Percentiles rank a stretch among this genome's conserved stretches.
Conservation (phyloP, 345 rosid species). For the Anastatica hierochuntica region DNA sequence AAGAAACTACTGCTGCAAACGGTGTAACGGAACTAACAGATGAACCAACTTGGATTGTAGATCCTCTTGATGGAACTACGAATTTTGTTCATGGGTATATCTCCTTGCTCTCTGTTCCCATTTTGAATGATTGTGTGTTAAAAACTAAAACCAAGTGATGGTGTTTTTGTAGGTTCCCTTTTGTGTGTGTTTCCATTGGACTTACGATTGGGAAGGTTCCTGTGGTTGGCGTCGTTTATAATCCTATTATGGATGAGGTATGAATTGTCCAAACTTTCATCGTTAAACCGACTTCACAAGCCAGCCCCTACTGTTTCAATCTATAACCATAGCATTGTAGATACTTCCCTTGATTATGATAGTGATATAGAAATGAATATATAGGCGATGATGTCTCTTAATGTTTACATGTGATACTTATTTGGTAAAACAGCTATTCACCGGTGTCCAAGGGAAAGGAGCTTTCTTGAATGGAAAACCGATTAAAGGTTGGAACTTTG, state of each 20-base stretch:
- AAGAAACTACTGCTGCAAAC: conserved; percentile 86
- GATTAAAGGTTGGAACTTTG: conserved; percentile 47
- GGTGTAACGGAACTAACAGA: conserved; percentile 73
- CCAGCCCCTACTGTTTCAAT: background rate
- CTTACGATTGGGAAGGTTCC: conserved; percentile 80
- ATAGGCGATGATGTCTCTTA: too few species aligned
- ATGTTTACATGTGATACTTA: background rate
- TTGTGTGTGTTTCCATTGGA: conserved; percentile 89
- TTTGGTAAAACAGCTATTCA: conserved; percentile 49
- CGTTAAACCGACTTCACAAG: too few species aligned
- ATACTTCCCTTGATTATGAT: conserved; percentile 1
- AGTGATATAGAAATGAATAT: too few species aligned
- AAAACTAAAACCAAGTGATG: background rate
- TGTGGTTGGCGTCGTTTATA: conserved; percentile 78
- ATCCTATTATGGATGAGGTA: conserved; percentile 94
- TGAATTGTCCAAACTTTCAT: too few species aligned
- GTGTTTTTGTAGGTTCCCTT: conserved; percentile 54
- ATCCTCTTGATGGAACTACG: conserved; percentile 98
- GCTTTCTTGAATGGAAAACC: conserved; percentile 75
- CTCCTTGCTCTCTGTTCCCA: background rate
- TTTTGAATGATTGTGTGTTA: background rate
- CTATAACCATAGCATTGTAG: background rate
- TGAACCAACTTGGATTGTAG: conserved; percentile 97
- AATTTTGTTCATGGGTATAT: conserved; percentile 87
- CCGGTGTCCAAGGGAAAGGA: conserved; percentile 66